Conservation (phyloP, 768 basidiomycete genomes). For the Boletus rex-veris region DNA sequence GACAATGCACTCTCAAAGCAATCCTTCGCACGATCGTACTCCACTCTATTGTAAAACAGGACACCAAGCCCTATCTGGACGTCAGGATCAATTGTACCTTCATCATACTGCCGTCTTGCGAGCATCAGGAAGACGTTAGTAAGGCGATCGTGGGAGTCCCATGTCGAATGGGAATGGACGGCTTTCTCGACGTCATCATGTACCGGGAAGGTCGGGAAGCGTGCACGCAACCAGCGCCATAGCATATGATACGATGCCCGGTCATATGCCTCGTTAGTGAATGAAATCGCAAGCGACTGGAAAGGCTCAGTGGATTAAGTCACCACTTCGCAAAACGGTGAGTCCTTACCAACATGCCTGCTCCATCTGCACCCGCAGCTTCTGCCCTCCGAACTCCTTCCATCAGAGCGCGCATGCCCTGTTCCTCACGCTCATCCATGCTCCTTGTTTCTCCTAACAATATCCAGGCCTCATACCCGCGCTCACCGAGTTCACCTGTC, state of each 20-base stretch:
- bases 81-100: slow-evolving; percentile 76
- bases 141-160: slow-evolving; percentile 79
- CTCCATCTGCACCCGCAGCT: slow-evolving; percentile 56
- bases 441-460: slow-evolving; percentile 84
- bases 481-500: slow-evolving; percentile 73
- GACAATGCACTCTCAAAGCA: slow-evolving; percentile 90
- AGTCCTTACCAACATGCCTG: slow-evolving; percentile 68
- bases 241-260: slow-evolving; percentile 82
- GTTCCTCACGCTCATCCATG: slow-evolving; percentile 86
- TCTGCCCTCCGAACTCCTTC: slow-evolving; percentile 71
- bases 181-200: slow-evolving; percentile 55
- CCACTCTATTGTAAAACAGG: slow-evolving; percentile 82
- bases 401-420: slow-evolving; percentile 73
- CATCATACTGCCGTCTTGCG: slow-evolving; percentile 76
- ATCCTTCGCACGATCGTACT: slow-evolving; percentile 88
- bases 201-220: slow-evolving; percentile 55
- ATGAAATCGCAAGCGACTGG: slow-evolving; percentile 92
- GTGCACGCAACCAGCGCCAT: slow-evolving; percentile 76
- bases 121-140: slow-evolving; percentile 81
- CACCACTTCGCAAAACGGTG: background rate
- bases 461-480: slow-evolving; percentile 89
- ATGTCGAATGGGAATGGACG: slow-evolving; percentile 55
- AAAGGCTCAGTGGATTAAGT: slow-evolving; percentile 9
- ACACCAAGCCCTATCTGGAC: slow-evolving; percentile 93
- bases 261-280: slow-evolving; percentile 92